Evolutionary conservation across 1,284 basidiomycete species (phyloP).

Genomic region (Meripilus lineatus): DNA sequence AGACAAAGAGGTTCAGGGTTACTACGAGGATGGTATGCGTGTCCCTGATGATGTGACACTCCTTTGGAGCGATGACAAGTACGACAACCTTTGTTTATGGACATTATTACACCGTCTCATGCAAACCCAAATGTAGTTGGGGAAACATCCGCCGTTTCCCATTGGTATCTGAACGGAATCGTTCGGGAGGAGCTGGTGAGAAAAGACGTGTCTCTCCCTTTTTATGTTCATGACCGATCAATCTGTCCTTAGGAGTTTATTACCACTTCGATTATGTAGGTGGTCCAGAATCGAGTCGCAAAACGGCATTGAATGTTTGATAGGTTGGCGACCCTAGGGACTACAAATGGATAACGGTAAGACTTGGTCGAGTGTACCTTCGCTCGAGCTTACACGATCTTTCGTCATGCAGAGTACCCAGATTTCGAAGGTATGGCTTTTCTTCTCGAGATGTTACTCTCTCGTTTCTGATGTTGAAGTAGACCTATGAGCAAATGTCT

Average conservation of each 20-base stretch:
- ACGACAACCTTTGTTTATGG: slow-evolving; percentile 11
- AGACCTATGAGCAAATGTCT: slow-evolving; percentile 60
- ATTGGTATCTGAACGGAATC: slow-evolving; percentile 42
- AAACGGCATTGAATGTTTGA: neutral
- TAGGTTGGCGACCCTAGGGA: slow-evolving; percentile 51
- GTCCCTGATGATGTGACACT: slow-evolving; percentile 53
- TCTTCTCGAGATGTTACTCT: neutral
- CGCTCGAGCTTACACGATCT: too few relatives aligned
- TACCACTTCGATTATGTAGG: slow-evolving; percentile 55
- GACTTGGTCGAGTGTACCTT: too few relatives aligned
- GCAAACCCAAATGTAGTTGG: slow-evolving; percentile 34
- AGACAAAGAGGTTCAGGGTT: slow-evolving; percentile 60
- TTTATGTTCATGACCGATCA: too few relatives aligned
- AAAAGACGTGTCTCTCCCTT: too few relatives aligned
- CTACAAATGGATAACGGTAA: slow-evolving; percentile 58
- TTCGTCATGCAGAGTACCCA: slow-evolving; percentile 20
- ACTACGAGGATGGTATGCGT: slow-evolving; percentile 57
- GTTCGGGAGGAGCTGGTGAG: slow-evolving; percentile 48
- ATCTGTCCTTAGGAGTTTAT: slow-evolving; percentile 45
- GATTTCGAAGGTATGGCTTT: slow-evolving; percentile 21
- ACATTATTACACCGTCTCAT: neutral
- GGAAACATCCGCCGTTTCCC: slow-evolving; percentile 60
- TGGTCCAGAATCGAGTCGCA: neutral
- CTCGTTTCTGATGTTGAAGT: neutral
- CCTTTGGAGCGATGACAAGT: slow-evolving; percentile 63